A percentile compares a stretch with the other conserved stretches of the same genome.
These are phyloP conservation scores for Sporothrix schenckii DNA, from an alignment of 2,329 filamentous ascomycete species.

Conservation along the genomic window DNA sequence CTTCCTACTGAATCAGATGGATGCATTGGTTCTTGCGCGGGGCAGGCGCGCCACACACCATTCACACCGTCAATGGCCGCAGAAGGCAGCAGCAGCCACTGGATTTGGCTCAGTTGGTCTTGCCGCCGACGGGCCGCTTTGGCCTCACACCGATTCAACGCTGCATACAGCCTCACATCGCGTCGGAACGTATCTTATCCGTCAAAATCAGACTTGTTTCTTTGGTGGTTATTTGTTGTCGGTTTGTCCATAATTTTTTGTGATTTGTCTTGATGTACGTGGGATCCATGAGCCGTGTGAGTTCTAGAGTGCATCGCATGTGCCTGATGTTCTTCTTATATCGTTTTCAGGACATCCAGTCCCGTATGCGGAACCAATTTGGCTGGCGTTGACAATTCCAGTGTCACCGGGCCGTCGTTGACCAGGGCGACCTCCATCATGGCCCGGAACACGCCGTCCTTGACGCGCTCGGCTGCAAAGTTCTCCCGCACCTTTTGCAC, in stretches of 20 bases:
- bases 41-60: neutral
- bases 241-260: neutral
- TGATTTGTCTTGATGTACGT: too few relatives aligned
- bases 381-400: slow-evolving; percentile 9
- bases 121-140: slow-evolving; percentile 12
- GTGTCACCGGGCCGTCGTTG: slow-evolving; percentile 73
- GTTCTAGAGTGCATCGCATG: too few relatives aligned
- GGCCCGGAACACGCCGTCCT: slow-evolving; percentile 95
- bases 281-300: neutral
- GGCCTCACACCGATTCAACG: slow-evolving; percentile 1
- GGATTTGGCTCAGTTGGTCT: neutral
- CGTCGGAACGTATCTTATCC: neutral
- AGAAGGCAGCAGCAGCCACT: neutral
- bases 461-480: slow-evolving; percentile 75
- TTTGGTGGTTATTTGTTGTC: neutral
- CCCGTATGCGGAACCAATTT: neutral
- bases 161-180: neutral
- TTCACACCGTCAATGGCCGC: neutral
- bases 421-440: slow-evolving; percentile 98
- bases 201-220: too few relatives aligned
- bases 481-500: slow-evolving; percentile 71
- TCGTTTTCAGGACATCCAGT: neutral
- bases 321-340: too few relatives aligned
- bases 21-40: slow-evolving; percentile 6
- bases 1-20: slow-evolving; percentile 13